Evolutionary conservation across 1,284 basidiomycete genomes (phyloP), one percentile per base, ranked within the genome.

Genomic region (Sanghuangporus sanghuang): DNA sequence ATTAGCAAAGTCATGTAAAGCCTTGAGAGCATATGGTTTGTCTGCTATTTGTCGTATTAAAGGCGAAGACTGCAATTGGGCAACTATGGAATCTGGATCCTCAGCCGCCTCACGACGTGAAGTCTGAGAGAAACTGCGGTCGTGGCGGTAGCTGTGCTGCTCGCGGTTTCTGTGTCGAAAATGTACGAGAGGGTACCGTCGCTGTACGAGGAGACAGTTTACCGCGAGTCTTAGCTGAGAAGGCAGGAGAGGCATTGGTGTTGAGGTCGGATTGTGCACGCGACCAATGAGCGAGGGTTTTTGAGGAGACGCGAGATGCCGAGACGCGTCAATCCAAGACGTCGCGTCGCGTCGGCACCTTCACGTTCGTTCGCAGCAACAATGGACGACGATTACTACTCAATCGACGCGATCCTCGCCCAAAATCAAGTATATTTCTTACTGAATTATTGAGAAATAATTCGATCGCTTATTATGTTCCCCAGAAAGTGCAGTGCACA

Each of bases 321-420:
- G 35, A 46, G 46, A 64, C 64, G 39, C 32, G 62, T 62, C 27
- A 23, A 44, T 5, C 18, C 42, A 49, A 42, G 64, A 27, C 53
- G 50, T 23, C 55, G 39, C 42, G 49, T 57, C 59, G 57, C 55
- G 44, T 63, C 59, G 40, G 48, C 52, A 48, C 61, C 53, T 50
- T 46, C 35, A 55, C 48, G 36, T 59, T 46, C 57, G 32, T 38
- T 23, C 21, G 49, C 27, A 6, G 40, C 62, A 59, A 46, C 50
- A 59, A 93, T 93, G 92, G 90, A 95, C 65, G 81, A 87, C 70
- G 91, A 94, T 72, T 96, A 95, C 74, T 95, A 90, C 74, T 93
- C 90, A 0, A 83, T 95, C 61, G 90, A 93, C 61, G 84, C 91
- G 4, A 95, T 96, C 67, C 82, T 96, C 21, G 89, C 93, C 16